These are phyloP conservation scores for Quillaja saponaria DNA, from an alignment of 306 rosid species.

Conservation along the genomic window DNA sequence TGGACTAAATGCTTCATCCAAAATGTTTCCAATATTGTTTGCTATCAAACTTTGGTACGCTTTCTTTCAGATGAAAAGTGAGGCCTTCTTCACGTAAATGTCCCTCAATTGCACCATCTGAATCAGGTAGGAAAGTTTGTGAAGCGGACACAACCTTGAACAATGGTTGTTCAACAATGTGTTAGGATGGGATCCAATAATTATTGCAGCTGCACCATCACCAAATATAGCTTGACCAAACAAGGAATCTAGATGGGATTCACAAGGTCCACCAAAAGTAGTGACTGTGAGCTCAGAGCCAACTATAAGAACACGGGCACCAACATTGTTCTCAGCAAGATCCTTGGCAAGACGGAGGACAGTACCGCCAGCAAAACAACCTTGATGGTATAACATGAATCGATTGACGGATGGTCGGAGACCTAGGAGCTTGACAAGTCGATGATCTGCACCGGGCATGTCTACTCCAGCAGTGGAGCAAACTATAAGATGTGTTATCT, in stretches of 20 bases:
- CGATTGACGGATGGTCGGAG: constrained; percentile 36
- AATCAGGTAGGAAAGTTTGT: constrained; percentile 22
- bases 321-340: constrained; percentile 36
- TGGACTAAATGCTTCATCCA: constrained; percentile 11
- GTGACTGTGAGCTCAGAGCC: constrained; percentile 33
- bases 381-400: constrained; percentile 38
- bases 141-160: constrained; percentile 18
- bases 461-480: constrained; percentile 39
- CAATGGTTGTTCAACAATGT: not conserved
- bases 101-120: constrained; percentile 36
- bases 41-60: constrained; percentile 30
- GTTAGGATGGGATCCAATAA: constrained; percentile 35
- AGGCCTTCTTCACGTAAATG: constrained; percentile 45
- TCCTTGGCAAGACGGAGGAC: constrained; percentile 44
- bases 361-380: constrained; percentile 41
- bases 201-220: constrained; percentile 38
- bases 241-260: constrained; percentile 33
- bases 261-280: constrained; percentile 28
- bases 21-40: constrained; percentile 20
- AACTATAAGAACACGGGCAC: constrained; percentile 40
- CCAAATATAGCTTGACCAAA: constrained; percentile 49
- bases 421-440: constrained; percentile 37
- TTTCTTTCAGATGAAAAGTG: constrained; percentile 24
- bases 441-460: constrained; percentile 47
- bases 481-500: constrained; percentile 45